Conservation (phyloP, 2,329 filamentous ascomycete genomes). For the Aspergillus brasiliensis region DNA sequence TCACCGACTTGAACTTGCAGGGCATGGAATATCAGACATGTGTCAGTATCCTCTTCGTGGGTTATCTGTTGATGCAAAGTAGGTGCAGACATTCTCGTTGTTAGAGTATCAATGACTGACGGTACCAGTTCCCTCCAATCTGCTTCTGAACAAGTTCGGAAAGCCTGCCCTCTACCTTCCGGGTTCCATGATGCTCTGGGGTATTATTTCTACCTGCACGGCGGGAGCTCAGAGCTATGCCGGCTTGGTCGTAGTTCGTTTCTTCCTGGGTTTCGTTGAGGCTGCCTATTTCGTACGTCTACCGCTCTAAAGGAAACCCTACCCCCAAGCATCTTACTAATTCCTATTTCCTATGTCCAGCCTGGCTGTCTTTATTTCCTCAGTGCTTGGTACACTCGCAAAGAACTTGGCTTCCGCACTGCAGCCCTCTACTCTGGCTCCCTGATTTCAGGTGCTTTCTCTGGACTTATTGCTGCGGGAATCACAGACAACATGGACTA, state of each 20-base stretch:
- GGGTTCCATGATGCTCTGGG: slow-evolving; percentile 61
- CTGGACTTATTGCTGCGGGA: slow-evolving; percentile 64
- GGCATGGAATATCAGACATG: slow-evolving; percentile 48
- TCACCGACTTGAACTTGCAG: slow-evolving; percentile 48
- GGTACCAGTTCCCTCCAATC: slow-evolving; percentile 48
- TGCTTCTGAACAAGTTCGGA: slow-evolving; percentile 54
- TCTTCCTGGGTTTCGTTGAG: slow-evolving; percentile 48
- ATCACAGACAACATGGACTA: slow-evolving; percentile 68
- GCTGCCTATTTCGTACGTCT: slow-evolving; percentile 47
- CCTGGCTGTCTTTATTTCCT: slow-evolving; percentile 47
- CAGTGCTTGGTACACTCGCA: slow-evolving; percentile 68
- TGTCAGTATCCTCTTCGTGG: slow-evolving; percentile 55
- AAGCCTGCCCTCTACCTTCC: slow-evolving; percentile 56
- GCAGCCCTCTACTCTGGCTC: slow-evolving; percentile 61
- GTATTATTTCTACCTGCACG: slow-evolving; percentile 57
- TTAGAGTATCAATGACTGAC: neutral
- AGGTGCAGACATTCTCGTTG: neutral
- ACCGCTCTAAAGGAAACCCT: neutral
- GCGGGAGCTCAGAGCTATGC: slow-evolving; percentile 51
- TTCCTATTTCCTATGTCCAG: slow-evolving; percentile 58
- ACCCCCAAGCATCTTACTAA: slow-evolving; percentile 29
- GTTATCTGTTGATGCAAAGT: slow-evolving; percentile 66
- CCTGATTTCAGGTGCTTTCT: slow-evolving; percentile 71
- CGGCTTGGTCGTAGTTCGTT: slow-evolving; percentile 48
- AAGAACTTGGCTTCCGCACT: slow-evolving; percentile 56